Conservation (phyloP, 352 stramenopile genomes). For the Aphanomyces stellatus region DNA sequence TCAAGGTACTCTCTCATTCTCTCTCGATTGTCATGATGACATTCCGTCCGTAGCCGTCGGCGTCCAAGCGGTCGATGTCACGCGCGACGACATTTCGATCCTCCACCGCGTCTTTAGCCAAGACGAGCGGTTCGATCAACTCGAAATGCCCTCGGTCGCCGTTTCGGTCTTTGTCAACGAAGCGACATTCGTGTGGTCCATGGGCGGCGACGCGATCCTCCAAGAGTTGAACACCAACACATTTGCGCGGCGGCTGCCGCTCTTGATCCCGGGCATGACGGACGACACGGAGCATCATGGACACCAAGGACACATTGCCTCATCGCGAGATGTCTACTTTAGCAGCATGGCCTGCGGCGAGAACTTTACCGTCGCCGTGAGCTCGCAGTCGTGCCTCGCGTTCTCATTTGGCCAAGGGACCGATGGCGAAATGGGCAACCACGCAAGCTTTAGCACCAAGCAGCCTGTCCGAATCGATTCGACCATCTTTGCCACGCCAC, state of each 20-base stretch:
- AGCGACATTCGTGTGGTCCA: constrained; percentile 11
- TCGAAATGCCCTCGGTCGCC: background rate
- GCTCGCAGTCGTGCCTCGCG: constrained; percentile 31
- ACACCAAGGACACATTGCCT: background rate
- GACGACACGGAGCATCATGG: background rate
- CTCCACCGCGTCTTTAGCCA: constrained; percentile 14
- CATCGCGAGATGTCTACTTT: constrained; percentile 21
- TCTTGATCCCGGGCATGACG: background rate
- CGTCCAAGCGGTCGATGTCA: constrained; percentile 11
- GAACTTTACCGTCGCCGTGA: constrained; percentile 52
- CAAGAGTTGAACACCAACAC: background rate
- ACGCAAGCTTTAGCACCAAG: constrained; percentile 27
- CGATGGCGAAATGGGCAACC: constrained; percentile 51
- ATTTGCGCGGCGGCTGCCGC: background rate
- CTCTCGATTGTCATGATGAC: background rate
- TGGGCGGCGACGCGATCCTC: constrained; percentile 12
- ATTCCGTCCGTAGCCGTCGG: constrained; percentile 17
- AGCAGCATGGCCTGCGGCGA: constrained; percentile 45
- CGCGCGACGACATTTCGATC: constrained; percentile 8
- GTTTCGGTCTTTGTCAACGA: constrained; percentile 14
- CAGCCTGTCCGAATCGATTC: constrained; percentile 32
- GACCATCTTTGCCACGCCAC: constrained; percentile 28
- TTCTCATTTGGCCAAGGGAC: constrained; percentile 47
- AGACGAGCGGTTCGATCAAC: constrained; percentile 17
- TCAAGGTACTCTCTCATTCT: constrained; percentile 23